phyloP scores from a whole-genome alignment of 352 stramenopile genomes.

The Saprolegnia diclina region DNA sequence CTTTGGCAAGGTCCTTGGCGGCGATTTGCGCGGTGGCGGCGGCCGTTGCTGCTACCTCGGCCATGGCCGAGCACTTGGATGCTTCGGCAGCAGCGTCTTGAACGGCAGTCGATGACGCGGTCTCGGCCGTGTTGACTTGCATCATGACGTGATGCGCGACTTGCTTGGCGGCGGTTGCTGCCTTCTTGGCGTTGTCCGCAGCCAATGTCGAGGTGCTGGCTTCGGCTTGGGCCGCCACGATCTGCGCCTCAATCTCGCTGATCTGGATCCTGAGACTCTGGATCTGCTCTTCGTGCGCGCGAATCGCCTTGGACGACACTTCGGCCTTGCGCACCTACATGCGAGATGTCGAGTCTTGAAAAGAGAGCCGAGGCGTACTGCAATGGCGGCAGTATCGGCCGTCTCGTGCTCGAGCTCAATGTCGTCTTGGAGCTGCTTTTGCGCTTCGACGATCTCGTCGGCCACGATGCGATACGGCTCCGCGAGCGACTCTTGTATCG shows the following conservation, averaged over 20 bases:
- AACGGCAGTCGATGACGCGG: not conserved
- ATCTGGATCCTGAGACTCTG: slow-evolving; percentile 1
- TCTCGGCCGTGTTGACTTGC: not conserved
- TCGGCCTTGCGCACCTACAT: slow-evolving; percentile 16
- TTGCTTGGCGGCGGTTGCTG: not conserved
- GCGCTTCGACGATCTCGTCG: slow-evolving; percentile 69
- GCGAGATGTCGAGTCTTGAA: not conserved
- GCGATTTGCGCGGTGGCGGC: not conserved
- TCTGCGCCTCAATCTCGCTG: not conserved
- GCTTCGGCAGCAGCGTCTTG: slow-evolving; percentile 1
- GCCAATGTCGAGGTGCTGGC: not conserved
- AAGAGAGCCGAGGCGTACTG: not conserved
- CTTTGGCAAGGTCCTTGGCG: not conserved
- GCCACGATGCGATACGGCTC: slow-evolving; percentile 65
- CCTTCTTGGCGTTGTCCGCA: not conserved
- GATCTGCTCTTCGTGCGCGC: slow-evolving; percentile 16
- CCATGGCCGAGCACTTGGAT: slow-evolving; percentile 3
- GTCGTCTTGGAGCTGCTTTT: slow-evolving; percentile 44
- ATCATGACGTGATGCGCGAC: slow-evolving; percentile 21
- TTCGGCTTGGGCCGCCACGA: not conserved
- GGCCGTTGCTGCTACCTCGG: slow-evolving; percentile 16
- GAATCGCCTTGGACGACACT: slow-evolving; percentile 15
- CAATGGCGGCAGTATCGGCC: slow-evolving; percentile 30
- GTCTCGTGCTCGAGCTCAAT: slow-evolving; percentile 29
- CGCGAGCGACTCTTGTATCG: slow-evolving; percentile 56